These are phyloP conservation scores for Tuber indicum DNA, from an alignment of 495 filamentous ascomycete genomes.

Conservation along the genomic window DNA sequence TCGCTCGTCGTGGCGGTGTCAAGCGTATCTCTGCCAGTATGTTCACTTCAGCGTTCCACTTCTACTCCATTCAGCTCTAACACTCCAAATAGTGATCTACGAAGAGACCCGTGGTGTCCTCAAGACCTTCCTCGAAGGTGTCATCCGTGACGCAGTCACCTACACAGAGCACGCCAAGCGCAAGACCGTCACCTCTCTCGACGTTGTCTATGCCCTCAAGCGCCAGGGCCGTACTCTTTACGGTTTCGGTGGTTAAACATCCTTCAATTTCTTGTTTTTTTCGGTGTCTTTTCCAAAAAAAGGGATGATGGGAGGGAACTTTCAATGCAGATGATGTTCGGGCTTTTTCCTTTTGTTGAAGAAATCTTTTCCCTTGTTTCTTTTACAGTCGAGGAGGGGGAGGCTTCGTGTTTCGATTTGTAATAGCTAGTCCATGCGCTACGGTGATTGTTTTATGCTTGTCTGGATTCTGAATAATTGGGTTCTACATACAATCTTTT, in stretches of 20 bases:
- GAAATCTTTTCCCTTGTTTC: conserved; percentile 5
- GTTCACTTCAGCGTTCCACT: conserved; percentile 39
- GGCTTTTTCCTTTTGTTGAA: not conserved
- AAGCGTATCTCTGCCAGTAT: conserved; percentile 99
- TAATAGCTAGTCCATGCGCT: conserved; percentile 1
- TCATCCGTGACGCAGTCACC: conserved; percentile 98
- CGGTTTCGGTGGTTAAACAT: conserved; percentile 90
- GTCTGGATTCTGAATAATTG: not conserved
- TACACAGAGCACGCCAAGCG: conserved; percentile 97
- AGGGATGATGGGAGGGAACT: not conserved
- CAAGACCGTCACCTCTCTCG: conserved; percentile 92
- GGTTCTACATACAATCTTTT: not conserved
- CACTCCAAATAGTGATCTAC: conserved; percentile 64
- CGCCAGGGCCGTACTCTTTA: conserved; percentile 93
- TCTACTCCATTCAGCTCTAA: conserved; percentile 39
- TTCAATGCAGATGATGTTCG: not conserved
- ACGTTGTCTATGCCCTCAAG: conserved; percentile 94
- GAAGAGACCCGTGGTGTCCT: conserved; percentile 99
- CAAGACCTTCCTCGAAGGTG: conserved; percentile 99
- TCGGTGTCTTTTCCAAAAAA: not conserved
- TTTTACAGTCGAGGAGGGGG: not conserved
- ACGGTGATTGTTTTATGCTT: not conserved
- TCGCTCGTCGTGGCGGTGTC: conserved; percentile 98
- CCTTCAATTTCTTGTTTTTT: not conserved
- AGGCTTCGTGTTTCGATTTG: conserved; percentile 3